Base-by-base conservation (phyloP, 1,139 yeast species). In the Candida neerlandica region DNA sequence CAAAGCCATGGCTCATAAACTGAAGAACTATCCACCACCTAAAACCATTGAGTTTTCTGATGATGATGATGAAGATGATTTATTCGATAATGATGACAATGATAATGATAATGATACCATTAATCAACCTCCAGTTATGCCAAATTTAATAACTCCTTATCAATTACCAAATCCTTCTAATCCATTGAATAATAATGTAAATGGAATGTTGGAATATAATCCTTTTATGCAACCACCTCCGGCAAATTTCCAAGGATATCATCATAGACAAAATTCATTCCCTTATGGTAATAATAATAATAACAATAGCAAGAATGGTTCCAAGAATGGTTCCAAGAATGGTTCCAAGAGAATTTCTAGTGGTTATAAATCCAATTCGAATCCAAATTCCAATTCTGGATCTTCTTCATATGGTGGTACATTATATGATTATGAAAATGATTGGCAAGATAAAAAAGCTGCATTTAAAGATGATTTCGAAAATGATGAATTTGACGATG, bases 21-120 rank as follows among this genome's bases (percentile, higher is more conserved):
- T 15, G 15, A 23, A 4, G 15, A 23, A 4, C 27, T 23, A 23
- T 10, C 29, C 41, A 19, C 30, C 41, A 14, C 41, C 27, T 12
- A 12, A 21, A 12, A 6, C 6, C 16, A 21, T 21, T 37, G 41
- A 21, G 3, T 37, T 37, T 14, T 37, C 41, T 19, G 30, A 35
- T 35, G 26, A 37, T 16, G 41, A 37, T 19, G 41, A 37, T 11
- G 41, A 37, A 4, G 41, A 37, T 37, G 41, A 37, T 37, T 37
- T 37, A 19, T 37, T 37, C 41, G n/a, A 19, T 19, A 27, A 37
- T 21, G n/a, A 19, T 19, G 27, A 37, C n/a, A 15, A 33, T 33
- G 35, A 33, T 33, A 5, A 33, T 33, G 41, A 37, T 19, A 16
- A 10, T 34, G 41, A 37, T 37, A 37, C 41, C 15, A 37, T 37